Base-by-base conservation (phyloP, 129 eudicot genomes). In the Calendula officinalis region DNA sequence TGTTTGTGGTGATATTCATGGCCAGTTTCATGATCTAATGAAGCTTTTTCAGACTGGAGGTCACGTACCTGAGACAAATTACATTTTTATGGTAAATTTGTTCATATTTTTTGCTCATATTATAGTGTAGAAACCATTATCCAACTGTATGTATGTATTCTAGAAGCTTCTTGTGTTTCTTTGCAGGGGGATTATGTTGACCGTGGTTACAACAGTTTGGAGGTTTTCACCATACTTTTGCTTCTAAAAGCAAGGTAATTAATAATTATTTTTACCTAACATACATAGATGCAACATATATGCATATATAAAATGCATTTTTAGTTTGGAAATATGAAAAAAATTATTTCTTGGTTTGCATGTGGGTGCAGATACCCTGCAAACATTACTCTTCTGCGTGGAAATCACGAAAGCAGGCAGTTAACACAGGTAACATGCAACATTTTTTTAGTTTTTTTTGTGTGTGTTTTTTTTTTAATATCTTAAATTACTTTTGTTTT, bases 21-120 rank as follows among this genome's bases (percentile, higher is more conserved):
- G 99, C 61, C 99, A 94, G 47, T 94, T 94, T 55, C 97, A 94
- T 74, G 99, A 94, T 62, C 68, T 94, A 62, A 94, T 94, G 96
- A 88, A 94, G 75, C 97, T 94, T 54, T 94, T 94, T 62, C 97
- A 88, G 82, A 94, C 97, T n/a, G 99, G 99, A 59, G 99, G 99
- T 64, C 96, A 88, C 75, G 96, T 88, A 12, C 96, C 98, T 0
- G 96, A 85, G 48, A 92, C 96, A 72, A 92, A 92, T 83, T 92
- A 92, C 77, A 85, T 92, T 36, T 88, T 88, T 69, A 92, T 92
- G 98, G 96, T 92, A 85, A 51, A n/a, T 37, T 15, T 50, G 27
- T 38, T 8, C 47, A 27, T 3, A 2, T 14, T n/a, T 62, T 1
- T 46, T 58, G 13, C 40, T 60, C 11, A 13, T 49, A 12, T 14